Evolutionary conservation across 805 yeast genomes (phyloP).

Genomic region (Monosporozyma solicola): DNA sequence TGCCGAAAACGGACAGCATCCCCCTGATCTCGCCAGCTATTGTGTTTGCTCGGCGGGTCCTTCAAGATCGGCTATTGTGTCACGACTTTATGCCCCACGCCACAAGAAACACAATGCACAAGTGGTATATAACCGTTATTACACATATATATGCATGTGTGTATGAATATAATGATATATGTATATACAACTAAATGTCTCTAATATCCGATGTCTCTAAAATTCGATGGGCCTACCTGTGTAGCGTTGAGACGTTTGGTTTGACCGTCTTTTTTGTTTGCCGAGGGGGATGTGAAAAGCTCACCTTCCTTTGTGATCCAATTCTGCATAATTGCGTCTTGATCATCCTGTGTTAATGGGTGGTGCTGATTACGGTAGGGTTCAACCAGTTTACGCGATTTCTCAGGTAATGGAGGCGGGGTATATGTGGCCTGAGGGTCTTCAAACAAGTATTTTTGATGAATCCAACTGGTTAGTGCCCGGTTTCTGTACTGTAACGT

Average conservation of each 20-base stretch:
- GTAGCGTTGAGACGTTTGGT: background rate
- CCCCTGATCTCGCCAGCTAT: too few relatives aligned
- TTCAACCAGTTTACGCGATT: background rate
- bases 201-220: too few relatives aligned
- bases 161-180: too few relatives aligned
- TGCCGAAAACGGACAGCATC: too few relatives aligned
- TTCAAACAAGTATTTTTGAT: constrained; percentile 11
- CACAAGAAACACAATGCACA: too few relatives aligned
- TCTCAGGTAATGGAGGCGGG: constrained; percentile 17
- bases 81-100: too few relatives aligned
- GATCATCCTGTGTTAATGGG: background rate
- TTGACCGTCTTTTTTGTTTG: background rate
- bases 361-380: background rate
- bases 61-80: too few relatives aligned
- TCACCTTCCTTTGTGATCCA: background rate
- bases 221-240: background rate
- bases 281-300: background rate
- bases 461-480: constrained; percentile 19
- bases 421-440: constrained; percentile 13
- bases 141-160: too few relatives aligned
- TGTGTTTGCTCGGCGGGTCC: too few relatives aligned
- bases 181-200: too few relatives aligned
- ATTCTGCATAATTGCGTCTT: background rate
- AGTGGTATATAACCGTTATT: too few relatives aligned
- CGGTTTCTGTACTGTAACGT: constrained; percentile 24